Evolutionary conservation across 495 filamentous ascomycete species (phyloP).

Genomic region (Talaromyces nanjingensis): DNA sequence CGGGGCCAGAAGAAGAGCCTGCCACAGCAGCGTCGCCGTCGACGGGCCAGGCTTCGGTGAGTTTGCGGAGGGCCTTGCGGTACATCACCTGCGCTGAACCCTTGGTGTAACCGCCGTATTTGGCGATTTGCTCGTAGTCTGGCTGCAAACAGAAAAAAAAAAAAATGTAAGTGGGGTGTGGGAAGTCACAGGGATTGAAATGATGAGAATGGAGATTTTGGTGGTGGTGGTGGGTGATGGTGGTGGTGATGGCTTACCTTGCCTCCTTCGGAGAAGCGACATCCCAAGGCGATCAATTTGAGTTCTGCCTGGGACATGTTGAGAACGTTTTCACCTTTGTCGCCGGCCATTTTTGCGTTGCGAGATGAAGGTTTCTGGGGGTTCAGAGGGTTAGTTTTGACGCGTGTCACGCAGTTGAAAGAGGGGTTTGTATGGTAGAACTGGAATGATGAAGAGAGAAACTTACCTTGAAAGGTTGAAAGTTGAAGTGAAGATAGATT

Average conservation of each 20-base stretch:
- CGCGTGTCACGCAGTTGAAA: no score
- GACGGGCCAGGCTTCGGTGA: conserved; percentile 9
- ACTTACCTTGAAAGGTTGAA: background rate
- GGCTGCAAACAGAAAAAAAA: conserved; percentile 17
- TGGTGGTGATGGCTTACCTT: conserved; percentile 14
- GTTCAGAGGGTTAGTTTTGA: background rate
- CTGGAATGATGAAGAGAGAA: background rate
- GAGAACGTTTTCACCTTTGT: background rate
- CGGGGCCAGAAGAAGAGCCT: no score
- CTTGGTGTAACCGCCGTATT: conserved; percentile 24
- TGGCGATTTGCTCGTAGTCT: conserved; percentile 30
- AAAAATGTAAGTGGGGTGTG: background rate
- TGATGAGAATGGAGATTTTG: background rate
- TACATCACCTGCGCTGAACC: conserved; percentile 25
- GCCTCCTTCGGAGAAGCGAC: conserved; percentile 13
- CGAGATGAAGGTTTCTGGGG: background rate
- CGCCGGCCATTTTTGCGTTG: conserved; percentile 14
- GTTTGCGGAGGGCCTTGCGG: conserved; percentile 20
- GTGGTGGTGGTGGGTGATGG: no score
- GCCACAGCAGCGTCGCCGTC: background rate
- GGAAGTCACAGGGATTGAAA: no score
- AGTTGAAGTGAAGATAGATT: background rate
- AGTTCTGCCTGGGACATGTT: conserved; percentile 12
- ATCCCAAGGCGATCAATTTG: conserved; percentile 18
- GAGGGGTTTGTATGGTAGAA: background rate